A percentile compares a stretch with the other conserved stretches of the same genome.
Evolutionary conservation across 495 filamentous ascomycete genomes (phyloP).

Genomic region (Penicillium silybi): DNA sequence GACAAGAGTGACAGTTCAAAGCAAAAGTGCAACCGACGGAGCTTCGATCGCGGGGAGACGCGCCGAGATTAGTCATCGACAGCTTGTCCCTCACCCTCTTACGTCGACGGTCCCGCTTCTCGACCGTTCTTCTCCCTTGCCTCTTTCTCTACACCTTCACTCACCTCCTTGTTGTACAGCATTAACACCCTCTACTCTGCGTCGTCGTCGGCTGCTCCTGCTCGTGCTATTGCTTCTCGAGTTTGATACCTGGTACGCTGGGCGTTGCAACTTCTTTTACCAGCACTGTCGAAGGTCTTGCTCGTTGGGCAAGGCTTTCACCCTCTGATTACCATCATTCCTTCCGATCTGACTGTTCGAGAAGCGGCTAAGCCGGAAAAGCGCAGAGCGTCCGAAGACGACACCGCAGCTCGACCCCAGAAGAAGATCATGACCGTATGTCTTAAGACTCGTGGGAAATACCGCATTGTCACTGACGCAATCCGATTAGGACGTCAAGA

Average conservation of each 20-base stretch:
- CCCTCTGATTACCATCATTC: conserved; percentile 47
- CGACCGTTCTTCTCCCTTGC: conserved; percentile 17
- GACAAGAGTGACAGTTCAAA: background rate
- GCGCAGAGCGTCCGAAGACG: conserved; percentile 78
- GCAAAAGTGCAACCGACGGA: background rate
- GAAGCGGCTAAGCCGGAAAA: conserved; percentile 68
- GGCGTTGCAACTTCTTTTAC: conserved; percentile 27
- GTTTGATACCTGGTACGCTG: conserved; percentile 35
- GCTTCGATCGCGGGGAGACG: conserved; percentile 8
- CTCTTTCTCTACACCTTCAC: conserved; percentile 13
- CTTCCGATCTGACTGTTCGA: conserved; percentile 51
- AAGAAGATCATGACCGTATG: conserved; percentile 86
- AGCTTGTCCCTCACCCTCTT: conserved; percentile 42
- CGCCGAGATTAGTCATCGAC: conserved; percentile 14
- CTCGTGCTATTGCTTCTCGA: conserved; percentile 16
- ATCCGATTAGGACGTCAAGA: conserved; percentile 56
- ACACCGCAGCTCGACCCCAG: conserved; percentile 59
- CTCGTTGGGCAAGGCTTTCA: conserved; percentile 49
- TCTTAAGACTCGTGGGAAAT: conserved; percentile 9
- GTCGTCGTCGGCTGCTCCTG: conserved; percentile 9
- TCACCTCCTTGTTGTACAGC: background rate
- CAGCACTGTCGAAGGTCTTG: conserved; percentile 47
- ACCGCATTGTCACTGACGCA: conserved; percentile 13
- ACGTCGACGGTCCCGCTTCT: conserved; percentile 31
- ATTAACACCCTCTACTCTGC: background rate